A percentile compares a stretch with the other conserved stretches of the same genome.
Evolutionary conservation across 768 basidiomycete genomes (phyloP).

Genomic region (Termitomyces sp.): DNA sequence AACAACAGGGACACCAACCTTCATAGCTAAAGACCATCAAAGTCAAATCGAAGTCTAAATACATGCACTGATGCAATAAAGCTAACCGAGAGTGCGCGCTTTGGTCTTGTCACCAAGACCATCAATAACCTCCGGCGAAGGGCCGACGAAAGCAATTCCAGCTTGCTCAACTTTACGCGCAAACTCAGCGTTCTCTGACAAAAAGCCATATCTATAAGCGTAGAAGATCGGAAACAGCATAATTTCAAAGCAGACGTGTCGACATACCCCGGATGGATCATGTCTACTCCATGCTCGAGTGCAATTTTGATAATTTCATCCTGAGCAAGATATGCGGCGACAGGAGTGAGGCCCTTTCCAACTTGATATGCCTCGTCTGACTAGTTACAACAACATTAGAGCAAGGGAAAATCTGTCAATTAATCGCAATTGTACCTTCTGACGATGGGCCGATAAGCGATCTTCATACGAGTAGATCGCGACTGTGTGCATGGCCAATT

Average conservation of each 20-base stretch:
- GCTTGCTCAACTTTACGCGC: constrained; percentile 98
- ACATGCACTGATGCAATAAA: not conserved
- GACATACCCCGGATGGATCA: constrained; percentile 95
- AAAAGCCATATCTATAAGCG: constrained; percentile 80
- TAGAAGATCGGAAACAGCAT: not conserved
- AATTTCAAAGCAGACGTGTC: not conserved
- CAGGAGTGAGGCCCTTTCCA: constrained; percentile 92
- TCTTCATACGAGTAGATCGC: constrained; percentile 99
- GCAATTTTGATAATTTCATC: constrained; percentile 96
- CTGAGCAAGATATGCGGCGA: constrained; percentile 94
- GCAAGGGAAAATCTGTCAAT: constrained; percentile 3
- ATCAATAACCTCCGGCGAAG: constrained; percentile 94
- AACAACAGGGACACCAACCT: constrained; percentile 90
- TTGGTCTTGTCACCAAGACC: constrained; percentile 98
- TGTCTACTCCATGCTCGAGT: constrained; percentile 97
- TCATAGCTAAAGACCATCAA: constrained; percentile 55
- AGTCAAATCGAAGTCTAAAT: constrained; percentile 1
- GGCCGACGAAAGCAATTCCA: constrained; percentile 95
- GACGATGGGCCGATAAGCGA: constrained; percentile 92
- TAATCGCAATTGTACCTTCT: constrained; percentile 60
- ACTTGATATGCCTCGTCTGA: constrained; percentile 99
- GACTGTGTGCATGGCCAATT: constrained; percentile 98
- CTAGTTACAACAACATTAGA: constrained; percentile 39
- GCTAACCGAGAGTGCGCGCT: constrained; percentile 78
- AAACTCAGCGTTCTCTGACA: constrained; percentile 95